Evolutionary conservation across 2,329 filamentous ascomycete genomes (phyloP).

Genomic region (Dryadomyces quercivorus): DNA sequence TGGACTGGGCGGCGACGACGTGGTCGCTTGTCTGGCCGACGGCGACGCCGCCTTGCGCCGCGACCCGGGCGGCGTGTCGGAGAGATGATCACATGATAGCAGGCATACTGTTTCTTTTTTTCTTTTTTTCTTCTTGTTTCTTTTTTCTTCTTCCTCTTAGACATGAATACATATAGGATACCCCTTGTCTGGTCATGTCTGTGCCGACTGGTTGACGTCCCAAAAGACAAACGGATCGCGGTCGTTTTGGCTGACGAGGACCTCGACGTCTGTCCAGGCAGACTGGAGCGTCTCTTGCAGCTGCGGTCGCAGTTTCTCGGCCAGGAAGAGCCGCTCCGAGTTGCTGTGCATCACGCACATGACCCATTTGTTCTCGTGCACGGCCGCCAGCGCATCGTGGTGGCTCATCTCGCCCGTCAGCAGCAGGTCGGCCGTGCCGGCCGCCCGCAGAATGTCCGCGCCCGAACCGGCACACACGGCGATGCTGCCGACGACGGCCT

Average conservation of each 20-base stretch:
- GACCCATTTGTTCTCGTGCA: conserved; percentile 71
- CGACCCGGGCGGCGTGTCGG: conserved; percentile 5
- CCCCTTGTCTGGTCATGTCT: background rate
- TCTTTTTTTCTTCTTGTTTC: background rate
- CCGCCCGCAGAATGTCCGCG: conserved; percentile 57
- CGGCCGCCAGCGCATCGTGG: conserved; percentile 78
- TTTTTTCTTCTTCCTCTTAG: background rate
- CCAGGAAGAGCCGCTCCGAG: conserved; percentile 75
- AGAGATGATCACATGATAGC: background rate
- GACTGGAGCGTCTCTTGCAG: conserved; percentile 46
- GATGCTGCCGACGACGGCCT: conserved; percentile 48
- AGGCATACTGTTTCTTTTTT: background rate
- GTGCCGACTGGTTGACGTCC: conserved; percentile 23
- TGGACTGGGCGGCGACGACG: conserved; percentile 39
- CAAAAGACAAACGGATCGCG: conserved; percentile 80
- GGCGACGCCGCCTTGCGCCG: conserved; percentile 35
- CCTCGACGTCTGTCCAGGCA: conserved; percentile 38
- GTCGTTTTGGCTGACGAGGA: conserved; percentile 69
- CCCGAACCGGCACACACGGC: conserved; percentile 88
- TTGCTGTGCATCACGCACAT: conserved; percentile 88
- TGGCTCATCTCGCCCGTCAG: conserved; percentile 92
- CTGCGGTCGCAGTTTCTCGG: conserved; percentile 54
- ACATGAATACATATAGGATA: background rate
- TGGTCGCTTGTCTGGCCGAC: conserved; percentile 39
- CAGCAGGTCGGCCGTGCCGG: conserved; percentile 58